These are phyloP conservation scores for Wallacemonas sp. DNA, from an alignment of 208 protist genomes.

Conservation along the genomic window DNA sequence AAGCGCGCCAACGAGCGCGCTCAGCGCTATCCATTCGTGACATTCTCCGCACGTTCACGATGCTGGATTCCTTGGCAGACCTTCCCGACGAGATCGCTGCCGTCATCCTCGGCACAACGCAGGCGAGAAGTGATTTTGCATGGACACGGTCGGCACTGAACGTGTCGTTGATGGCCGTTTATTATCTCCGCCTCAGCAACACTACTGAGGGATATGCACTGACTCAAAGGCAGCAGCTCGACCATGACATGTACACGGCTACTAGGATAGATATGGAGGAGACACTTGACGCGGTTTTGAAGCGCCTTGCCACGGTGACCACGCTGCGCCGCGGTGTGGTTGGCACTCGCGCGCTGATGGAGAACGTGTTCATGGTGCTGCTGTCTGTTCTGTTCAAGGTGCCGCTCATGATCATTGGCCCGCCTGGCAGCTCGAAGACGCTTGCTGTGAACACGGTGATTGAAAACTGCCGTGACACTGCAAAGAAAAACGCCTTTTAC, in stretches of 20 bases:
- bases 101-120: neutral
- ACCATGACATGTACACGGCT: neutral
- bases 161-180: neutral
- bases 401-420: too few relatives aligned
- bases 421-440: too few relatives aligned
- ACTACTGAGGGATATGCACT: neutral
- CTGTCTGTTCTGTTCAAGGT: too few relatives aligned
- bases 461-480: neutral
- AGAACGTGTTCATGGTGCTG: neutral
- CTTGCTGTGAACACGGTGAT: neutral
- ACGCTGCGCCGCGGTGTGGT: neutral
- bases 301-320: neutral
- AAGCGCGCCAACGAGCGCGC: neutral
- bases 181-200: neutral
- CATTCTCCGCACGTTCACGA: too few relatives aligned
- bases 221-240: neutral
- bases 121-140: neutral
- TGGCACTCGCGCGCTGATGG: neutral
- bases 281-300: too few relatives aligned
- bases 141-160: neutral
- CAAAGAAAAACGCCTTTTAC: neutral
- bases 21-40: neutral
- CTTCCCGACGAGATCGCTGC: neutral
- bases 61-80: neutral
- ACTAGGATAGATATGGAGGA: neutral